phyloP scores from a whole-genome alignment of 805 yeast species.

The Zygotorulaspora sp. region DNA sequence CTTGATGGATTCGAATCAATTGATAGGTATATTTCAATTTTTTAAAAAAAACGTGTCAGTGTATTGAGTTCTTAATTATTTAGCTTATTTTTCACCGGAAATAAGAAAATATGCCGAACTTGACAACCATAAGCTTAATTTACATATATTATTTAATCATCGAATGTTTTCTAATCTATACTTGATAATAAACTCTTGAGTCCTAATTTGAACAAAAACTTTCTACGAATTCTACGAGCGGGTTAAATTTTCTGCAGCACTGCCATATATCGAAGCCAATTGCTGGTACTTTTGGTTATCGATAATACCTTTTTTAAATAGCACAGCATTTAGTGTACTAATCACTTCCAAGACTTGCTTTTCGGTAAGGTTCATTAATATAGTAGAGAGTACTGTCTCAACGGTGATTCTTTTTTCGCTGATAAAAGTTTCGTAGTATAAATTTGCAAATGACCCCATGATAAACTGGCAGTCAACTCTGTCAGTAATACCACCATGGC shows the following conservation, averaged over 20 bases:
- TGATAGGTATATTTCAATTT: too few species aligned
- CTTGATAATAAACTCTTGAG: not conserved
- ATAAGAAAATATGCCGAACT: not conserved
- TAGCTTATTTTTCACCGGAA: slow-evolving; percentile 1
- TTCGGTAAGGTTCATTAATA: slow-evolving; percentile 62
- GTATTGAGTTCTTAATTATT: too few species aligned
- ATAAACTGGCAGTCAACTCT: slow-evolving; percentile 96
- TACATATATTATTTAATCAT: slow-evolving; percentile 1
- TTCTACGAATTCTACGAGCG: slow-evolving; percentile 1
- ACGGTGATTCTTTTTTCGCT: slow-evolving; percentile 67
- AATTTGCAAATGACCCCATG: slow-evolving; percentile 92
- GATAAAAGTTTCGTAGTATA: slow-evolving; percentile 89
- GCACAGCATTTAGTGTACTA: slow-evolving; percentile 42
- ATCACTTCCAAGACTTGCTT: slow-evolving; percentile 63
- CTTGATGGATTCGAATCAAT: too few species aligned
- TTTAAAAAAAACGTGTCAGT: too few species aligned
- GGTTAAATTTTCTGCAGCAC: slow-evolving; percentile 17
- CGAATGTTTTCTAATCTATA: slow-evolving; percentile 1
- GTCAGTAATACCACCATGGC: slow-evolving; percentile 98
- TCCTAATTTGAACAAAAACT: too few species aligned
- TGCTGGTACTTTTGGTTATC: slow-evolving; percentile 35
- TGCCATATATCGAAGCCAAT: slow-evolving; percentile 32
- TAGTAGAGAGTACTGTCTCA: slow-evolving; percentile 69
- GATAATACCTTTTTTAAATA: slow-evolving; percentile 40
- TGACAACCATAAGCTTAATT: not conserved